phyloP scores from a whole-genome alignment of 1,284 basidiomycete species.

The Apiotrichum gamsii region DNA sequence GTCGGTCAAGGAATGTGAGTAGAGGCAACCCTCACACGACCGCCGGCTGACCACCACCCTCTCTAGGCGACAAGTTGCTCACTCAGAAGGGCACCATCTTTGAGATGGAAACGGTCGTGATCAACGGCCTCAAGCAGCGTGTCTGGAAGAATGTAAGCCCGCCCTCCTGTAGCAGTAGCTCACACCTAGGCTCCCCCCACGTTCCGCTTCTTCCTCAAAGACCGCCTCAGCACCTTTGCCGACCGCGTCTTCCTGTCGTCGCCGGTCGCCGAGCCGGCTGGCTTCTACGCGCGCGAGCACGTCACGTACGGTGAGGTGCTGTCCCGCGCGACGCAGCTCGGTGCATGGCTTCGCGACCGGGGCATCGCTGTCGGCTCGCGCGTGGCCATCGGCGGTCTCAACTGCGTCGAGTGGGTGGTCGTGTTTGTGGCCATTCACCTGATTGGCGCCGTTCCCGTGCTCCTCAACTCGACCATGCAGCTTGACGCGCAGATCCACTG shows the following conservation, averaged over 20 bases:
- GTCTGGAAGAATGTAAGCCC: conserved; percentile 36
- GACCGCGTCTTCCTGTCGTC: conserved; percentile 27
- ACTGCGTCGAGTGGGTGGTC: conserved; percentile 29
- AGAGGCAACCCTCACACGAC: no score
- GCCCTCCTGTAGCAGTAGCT: no score
- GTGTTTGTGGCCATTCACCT: conserved; percentile 30
- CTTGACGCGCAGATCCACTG: conserved; percentile 25
- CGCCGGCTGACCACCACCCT: no score
- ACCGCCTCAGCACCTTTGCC: conserved; percentile 14
- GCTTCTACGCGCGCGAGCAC: conserved; percentile 5
- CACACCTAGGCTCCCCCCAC: conserved; percentile 28
- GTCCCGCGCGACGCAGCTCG: conserved; percentile 17
- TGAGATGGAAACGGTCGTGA: conserved; percentile 29
- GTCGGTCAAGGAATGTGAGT: no score
- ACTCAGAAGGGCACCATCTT: conserved; percentile 30
- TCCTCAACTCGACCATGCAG: conserved; percentile 37
- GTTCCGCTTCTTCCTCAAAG: conserved; percentile 28
- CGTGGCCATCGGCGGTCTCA: conserved; percentile 34
- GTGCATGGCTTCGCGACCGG: conserved; percentile 24
- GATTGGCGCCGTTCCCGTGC: conserved; percentile 33
- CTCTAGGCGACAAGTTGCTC: conserved; percentile 33
- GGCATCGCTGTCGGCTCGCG: conserved; percentile 28
- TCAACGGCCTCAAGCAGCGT: conserved; percentile 26
- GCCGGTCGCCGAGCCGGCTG: conserved; percentile 9
- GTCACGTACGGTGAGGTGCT: conserved; percentile 29